Base-by-base conservation (phyloP, 2,329 filamentous ascomycete species). In the Aspergillus sojae region DNA sequence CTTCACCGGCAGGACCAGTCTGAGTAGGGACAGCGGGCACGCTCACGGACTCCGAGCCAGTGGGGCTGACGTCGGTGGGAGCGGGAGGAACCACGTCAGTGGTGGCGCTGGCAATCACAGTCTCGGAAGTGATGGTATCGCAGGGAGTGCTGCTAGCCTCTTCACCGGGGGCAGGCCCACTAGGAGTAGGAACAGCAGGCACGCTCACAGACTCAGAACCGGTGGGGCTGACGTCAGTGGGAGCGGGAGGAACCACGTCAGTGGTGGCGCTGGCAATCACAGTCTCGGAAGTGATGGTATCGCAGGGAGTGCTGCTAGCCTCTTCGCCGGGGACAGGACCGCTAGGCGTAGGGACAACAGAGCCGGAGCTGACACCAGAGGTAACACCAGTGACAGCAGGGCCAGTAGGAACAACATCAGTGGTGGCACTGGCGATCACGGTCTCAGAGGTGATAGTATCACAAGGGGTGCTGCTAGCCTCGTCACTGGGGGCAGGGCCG, bases 81-180 rank as follows among this genome's bases (percentile, higher is more conserved):
- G 48, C 28, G 23, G 46, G 41, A 36, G 34, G 16, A 28, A 45
- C 58, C 14, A 46, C 57, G 46, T 39, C 45, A 23, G 65, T 65
- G 23, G 54, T 36, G 19, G 62, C 43, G 14, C 50, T 53, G n/a
- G 65, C 60, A 2, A 65, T 50, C 7, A 62, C 63, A 10, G 46
- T 50, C 43, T 21, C 43, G 5, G 64, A 65, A 48, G 65, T 67
- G 30, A 64, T 30, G 16, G 71, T 71, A 30, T 67, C 69, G 19
- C 69, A 70, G n/a, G 70, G 68, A 21, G 67, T 67, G 39, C 57
- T 55, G 11, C 63, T 53, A 55, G 61, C 55, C 36, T 59, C 64
- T 26, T 63, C 63, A 16, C 67, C 58, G 54, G 66, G 61, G 48
- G 48, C 64, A 43, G 66, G 28, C 58, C 61, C 64, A 9, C 67